Evolutionary conservation across 305 asterid genomes (phyloP), one percentile per base, ranked within the genome.

Genomic region (Fraxinus ornus): DNA sequence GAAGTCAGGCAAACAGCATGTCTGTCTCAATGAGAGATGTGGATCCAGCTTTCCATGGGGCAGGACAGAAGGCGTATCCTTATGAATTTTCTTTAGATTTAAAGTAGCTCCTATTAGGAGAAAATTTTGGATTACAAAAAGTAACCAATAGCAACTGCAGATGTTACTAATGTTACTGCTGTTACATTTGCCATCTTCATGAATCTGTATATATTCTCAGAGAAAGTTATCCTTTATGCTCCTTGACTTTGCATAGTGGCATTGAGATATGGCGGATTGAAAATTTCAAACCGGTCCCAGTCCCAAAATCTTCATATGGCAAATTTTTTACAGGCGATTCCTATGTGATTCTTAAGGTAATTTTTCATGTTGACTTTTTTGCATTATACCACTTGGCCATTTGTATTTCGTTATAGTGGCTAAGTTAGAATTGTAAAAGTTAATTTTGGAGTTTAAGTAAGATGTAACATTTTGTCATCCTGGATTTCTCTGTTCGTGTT

Each of bases 61-160:
- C 95, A 19, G 98, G 98, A 44, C 91, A 89, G 71, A 92, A 91
- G 82, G 91, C 92, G 98, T 94, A 94, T 93, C 97, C 98, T 91
- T 36, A 28, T 71, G 39, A 78, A 30, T 84, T 55, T 71, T 55
- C 75, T 5, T 37, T 57, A 41, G 77, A 47, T 36, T 78, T 79
- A 64, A 62, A 19, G 35, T 35, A 57, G 52, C 52, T 2, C 7
- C 75, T 62, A 19, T 68, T 68, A 15, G 17, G 8, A 30, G 32
- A 74, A 24, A 62, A 68, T 35, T 24, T 80, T 39, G 39, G 30
- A 30, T 30, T 72, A 60, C 77, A 7, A 78, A 70, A 2, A 28
- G 36, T 66, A 66, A 73, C 68, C 39, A 36, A 55, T 80, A 0
- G 26, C 71, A 80, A 57, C 60, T 73, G 72, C 41, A 52, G 22